Base-by-base conservation (phyloP, 176 grass and related monocot genomes). In the Olyra latifolia region DNA sequence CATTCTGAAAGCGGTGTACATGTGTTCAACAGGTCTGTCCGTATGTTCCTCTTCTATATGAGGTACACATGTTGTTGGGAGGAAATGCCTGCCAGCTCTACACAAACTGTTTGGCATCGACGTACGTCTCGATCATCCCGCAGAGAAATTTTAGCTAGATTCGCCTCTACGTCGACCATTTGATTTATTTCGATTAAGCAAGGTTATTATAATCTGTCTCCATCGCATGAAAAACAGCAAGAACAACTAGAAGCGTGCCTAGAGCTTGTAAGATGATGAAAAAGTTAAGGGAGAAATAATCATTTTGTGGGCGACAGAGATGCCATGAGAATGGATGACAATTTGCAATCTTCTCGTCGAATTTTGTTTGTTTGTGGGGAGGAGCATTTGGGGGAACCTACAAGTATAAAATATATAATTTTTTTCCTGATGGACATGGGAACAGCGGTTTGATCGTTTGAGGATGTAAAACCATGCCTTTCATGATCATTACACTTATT, bases 51-150 rank as follows among this genome's bases (percentile, higher is more conserved):
- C n/a, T n/a, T n/a, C n/a, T n/a, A n/a, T n/a, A 29, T 23, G 46
- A 23, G 57, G 25, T 39, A 53, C 25, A 66, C 59, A 43, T 72
- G 59, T 43, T 72, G 59, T 30, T 16, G 2, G 19, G 24, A 82
- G 24, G 25, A 82, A 82, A 39, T 82, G 79, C 64, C 55, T 64
- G 46, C 39, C 74, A 83, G 74, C 85, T 87, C 45, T 55, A 17
- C 62, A 15, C 4, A 62, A 19, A 62, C 77, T 52, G 71, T 81
- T 59, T 35, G 28, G 15, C 62, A 49, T 49, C 52, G 4, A 44
- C 47, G 67, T 32, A 44, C 59, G 67, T 32, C 75, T 80, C 59
- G 25, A 27, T 20, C 54, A 0, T 55, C 40, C 10, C 1, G 4
- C 10, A 12, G 2, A n/a, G 1, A 54, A 66, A 48, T 45, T 56